A percentile compares a stretch with the other conserved stretches of the same genome.
Evolutionary conservation across 768 basidiomycete genomes (phyloP).

Genomic region (Lactifluus echinatus): DNA sequence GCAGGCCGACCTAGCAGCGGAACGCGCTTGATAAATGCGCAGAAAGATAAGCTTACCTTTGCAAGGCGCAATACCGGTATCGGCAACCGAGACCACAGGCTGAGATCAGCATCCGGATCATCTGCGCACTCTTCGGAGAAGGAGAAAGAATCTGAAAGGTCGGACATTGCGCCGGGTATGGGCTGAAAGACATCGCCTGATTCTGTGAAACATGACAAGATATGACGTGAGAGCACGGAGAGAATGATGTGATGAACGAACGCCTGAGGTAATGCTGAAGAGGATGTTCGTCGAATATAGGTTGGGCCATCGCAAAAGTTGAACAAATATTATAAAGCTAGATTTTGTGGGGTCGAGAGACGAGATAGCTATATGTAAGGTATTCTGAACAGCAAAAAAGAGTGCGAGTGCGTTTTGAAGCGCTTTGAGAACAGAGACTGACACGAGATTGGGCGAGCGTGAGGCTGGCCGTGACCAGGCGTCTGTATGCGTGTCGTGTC

Average conservation of each 20-base stretch:
- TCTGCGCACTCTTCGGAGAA: neutral
- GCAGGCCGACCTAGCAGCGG: conserved; percentile 7
- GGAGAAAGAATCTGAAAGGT: neutral
- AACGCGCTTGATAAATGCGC: neutral
- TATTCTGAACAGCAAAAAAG: conserved; percentile 3
- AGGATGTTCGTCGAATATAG: conserved; percentile 20
- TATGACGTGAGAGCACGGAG: neutral
- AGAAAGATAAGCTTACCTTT: neutral
- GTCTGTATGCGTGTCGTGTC: too few relatives aligned
- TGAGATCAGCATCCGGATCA: conserved; percentile 8
- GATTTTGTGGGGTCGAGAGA: neutral
- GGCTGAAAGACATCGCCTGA: conserved; percentile 18
- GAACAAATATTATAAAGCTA: neutral
- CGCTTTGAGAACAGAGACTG: neutral
- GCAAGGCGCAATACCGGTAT: neutral
- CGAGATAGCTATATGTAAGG: neutral
- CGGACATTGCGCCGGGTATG: conserved; percentile 19
- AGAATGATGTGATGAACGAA: conserved; percentile 5
- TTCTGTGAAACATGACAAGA: conserved; percentile 3
- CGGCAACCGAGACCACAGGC: conserved; percentile 14
- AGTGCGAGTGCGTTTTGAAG: neutral
- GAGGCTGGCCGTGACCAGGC: neutral
- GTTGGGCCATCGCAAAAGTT: conserved; percentile 13
- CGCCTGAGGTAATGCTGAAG: conserved; percentile 19
- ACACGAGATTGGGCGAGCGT: neutral